Evolutionary conservation across 441 rosid genomes (phyloP), one percentile per base, ranked within the genome.

Genomic region (California macrophylla): DNA sequence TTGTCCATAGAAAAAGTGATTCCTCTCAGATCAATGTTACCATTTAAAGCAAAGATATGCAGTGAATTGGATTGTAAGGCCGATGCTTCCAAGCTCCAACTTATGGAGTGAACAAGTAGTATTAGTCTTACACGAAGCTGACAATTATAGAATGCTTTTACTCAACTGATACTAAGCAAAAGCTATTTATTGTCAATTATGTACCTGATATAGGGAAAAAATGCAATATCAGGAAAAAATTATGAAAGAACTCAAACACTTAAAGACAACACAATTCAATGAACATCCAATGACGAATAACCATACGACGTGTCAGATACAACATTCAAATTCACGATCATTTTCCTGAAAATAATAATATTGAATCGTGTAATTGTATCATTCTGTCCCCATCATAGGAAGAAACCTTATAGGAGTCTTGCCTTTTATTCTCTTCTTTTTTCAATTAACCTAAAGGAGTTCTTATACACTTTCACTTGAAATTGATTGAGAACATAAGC

Each of bases 1-100:
- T 86, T 84, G 77, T 79, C 81, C 96, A 87, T 92, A 38, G 12
- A 47, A 47, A n/a, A 47, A 47, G 1, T 50, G 58, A 15, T 50
- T 50, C 24, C n/a, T 50, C 18, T 50, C 58, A 50, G 58, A 77
- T 67, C 62, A 26, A 67, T 62, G 65, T 66, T 50, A 61, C 15
- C 34, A 26, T n/a, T 62, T 71, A 66, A 36, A 72, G 69, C 42
- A 13, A 64, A 61, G 47, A 42, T 73, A 34, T 45, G 56, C 69
- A 70, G 56, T 29, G 6, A 67, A 18, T 50, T 30, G 38, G 34
- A 30, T 30, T 1, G 1, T 12, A 36, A 36, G 10, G 9, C 10
- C 10, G 9, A 36, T 36, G n/a, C n/a, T n/a, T n/a, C n/a, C n/a
- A n/a, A n/a, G n/a, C n/a, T n/a, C n/a, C n/a, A 36, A 12, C 6